Conservation (phyloP, 2,329 filamentous ascomycete species). For the Aureobasidium mangrovei region DNA sequence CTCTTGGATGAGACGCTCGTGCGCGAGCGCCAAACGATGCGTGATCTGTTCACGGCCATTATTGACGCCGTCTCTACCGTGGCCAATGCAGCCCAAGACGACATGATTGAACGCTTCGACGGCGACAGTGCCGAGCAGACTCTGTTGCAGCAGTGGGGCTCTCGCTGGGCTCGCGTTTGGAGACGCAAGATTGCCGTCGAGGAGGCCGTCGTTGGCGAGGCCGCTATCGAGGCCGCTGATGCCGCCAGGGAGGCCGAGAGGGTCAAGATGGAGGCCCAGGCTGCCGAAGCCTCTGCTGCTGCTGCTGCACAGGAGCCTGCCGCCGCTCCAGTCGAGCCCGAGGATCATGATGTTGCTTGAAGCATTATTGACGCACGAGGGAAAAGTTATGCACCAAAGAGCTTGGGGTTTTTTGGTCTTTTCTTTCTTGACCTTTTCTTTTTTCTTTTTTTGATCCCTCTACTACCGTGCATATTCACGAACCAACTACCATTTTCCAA, state of each 20-base stretch:
- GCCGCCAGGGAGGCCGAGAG: slow-evolving; percentile 9
- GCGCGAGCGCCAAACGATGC: slow-evolving; percentile 65
- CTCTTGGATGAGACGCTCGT: slow-evolving; percentile 58
- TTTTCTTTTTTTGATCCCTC: not conserved
- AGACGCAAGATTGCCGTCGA: slow-evolving; percentile 74
- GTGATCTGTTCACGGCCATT: slow-evolving; percentile 69
- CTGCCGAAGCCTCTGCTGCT: not conserved
- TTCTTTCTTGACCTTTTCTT: not conserved
- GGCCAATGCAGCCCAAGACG: slow-evolving; percentile 63
- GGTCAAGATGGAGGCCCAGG: slow-evolving; percentile 1
- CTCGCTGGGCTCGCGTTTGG: slow-evolving; percentile 80
- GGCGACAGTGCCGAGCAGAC: slow-evolving; percentile 50
- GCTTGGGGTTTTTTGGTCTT: not conserved
- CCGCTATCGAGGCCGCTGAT: slow-evolving; percentile 40
- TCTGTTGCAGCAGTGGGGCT: slow-evolving; percentile 69
- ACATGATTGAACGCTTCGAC: slow-evolving; percentile 61
- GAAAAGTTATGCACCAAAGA: not conserved
- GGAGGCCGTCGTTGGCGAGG: slow-evolving; percentile 58
- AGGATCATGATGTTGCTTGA: slow-evolving; percentile 9
- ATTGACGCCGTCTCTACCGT: slow-evolving; percentile 69
- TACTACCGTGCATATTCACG: not conserved
- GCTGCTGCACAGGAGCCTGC: not conserved
- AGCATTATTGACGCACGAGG: not conserved
- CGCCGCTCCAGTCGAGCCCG: not conserved
- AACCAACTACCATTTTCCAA: not conserved